Conservation (phyloP, 2,329 filamentous ascomycete species). For the Fonsecaea pugnacius region DNA sequence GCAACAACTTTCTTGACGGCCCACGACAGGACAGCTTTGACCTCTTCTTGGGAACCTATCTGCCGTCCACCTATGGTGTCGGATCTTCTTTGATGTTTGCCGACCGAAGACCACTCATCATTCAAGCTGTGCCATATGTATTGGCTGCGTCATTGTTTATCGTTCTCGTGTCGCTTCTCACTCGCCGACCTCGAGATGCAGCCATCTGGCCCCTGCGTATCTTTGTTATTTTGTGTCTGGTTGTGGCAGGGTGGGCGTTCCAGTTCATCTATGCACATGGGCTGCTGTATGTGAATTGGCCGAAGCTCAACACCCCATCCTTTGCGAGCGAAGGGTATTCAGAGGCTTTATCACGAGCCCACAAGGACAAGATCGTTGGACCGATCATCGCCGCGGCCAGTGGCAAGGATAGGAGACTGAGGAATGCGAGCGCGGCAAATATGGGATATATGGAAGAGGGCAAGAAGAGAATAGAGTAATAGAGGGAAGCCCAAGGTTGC, state of each 20-base stretch:
- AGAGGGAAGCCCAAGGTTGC: background rate
- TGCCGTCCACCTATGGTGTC: conserved; percentile 72
- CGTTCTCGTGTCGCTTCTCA: conserved; percentile 74
- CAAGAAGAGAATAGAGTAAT: conserved; percentile 89
- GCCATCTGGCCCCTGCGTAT: conserved; percentile 79
- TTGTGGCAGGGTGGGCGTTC: conserved; percentile 70
- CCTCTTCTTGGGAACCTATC: conserved; percentile 85
- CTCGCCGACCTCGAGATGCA: conserved; percentile 71
- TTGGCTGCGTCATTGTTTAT: conserved; percentile 85
- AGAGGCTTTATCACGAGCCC: conserved; percentile 80
- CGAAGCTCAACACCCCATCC: conserved; percentile 86
- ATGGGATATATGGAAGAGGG: conserved; percentile 90
- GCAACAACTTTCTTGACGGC: conserved; percentile 94
- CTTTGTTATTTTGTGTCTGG: conserved; percentile 78
- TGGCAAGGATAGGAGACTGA: conserved; percentile 65
- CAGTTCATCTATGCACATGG: conserved; percentile 83
- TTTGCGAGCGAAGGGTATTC: conserved; percentile 87
- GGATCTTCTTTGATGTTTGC: conserved; percentile 76
- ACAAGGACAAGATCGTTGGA: conserved; percentile 81
- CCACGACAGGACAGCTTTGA: conserved; percentile 95
- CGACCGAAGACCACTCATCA: conserved; percentile 80
- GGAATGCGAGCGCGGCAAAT: conserved; percentile 79
- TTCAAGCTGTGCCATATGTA: conserved; percentile 93
- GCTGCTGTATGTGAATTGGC: conserved; percentile 98
- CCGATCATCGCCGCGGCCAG: conserved; percentile 64